Evolutionary conservation across 108 stramenopile genomes (phyloP), one percentile per base, ranked within the genome.

Genomic region (Conticribra weissflogii): DNA sequence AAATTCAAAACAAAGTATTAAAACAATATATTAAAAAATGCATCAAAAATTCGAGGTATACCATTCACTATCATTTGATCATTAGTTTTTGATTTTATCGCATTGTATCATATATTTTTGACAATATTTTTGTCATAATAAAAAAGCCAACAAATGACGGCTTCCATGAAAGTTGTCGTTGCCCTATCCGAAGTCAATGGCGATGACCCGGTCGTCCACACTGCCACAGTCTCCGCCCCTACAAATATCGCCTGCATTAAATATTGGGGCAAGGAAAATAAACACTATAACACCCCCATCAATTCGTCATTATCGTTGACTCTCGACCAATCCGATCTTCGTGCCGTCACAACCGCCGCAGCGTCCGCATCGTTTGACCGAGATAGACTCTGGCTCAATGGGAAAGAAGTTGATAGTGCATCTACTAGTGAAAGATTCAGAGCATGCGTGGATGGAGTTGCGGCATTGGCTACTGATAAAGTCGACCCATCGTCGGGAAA

Each of bases 181-280:
- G 5, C 36, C 36, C 36, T 41, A 41, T 12, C 36, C 5, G 12
- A 41, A 41, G 36, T 9, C 36, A 41, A 41, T 41, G 36, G 36
- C 36, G 36, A 41, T 12, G 30, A 46, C 36, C 49, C 68, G 7
- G 44, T 55, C 59, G 87, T 93, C 31, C 80, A 83, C 78, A 74
- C 82, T 67, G 95, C 86, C 46, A 96, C 97, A 16, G 88, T 94
- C 19, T 90, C 90, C 30, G 96, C 96, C 41, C 96, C 96, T 27
- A 97, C 97, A 33, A 97, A 97, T 87, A 97, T 98, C 51, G 98
- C 98, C 32, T 91, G 90, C 79, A 93, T 98, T 83, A 98, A 98
- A 72, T 98, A 98, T 81, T 98, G 98, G 98, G 98, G 98, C 54
- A 98, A 98, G 77, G 90, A 86, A 49, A 86, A 91, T 74, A 74